A percentile compares a stretch with the other conserved stretches of the same genome.
These are phyloP conservation scores for Penicillium carneum DNA, from an alignment of 2,329 filamentous ascomycete species.

Conservation along the genomic window DNA sequence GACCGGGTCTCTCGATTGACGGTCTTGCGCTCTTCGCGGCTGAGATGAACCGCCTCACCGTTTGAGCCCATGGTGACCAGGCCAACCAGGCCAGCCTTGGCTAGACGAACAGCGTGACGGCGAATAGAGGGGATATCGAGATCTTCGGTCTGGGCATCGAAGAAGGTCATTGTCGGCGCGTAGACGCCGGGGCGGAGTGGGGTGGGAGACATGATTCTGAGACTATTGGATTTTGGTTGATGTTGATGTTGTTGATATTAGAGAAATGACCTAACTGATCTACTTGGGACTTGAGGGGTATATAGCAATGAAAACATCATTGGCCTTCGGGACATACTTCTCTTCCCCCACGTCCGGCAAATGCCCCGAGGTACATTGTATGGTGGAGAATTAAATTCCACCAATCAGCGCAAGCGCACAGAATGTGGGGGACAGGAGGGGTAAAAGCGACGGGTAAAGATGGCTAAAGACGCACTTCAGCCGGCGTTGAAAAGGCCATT, in stretches of 20 bases:
- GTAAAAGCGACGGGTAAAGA: background rate
- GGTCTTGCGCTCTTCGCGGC: constrained; percentile 75
- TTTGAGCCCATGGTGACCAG: constrained; percentile 90
- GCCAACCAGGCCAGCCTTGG: constrained; percentile 77
- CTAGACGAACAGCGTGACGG: constrained; percentile 79
- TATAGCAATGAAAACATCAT: constrained; percentile 10
- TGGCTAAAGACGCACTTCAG: constrained; percentile 6
- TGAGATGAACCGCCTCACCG: constrained; percentile 86
- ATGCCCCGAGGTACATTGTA: constrained; percentile 30
- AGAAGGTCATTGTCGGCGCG: constrained; percentile 89
- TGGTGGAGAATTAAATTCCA: constrained; percentile 34
- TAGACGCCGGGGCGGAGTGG: constrained; percentile 83
- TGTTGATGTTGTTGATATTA: background rate
- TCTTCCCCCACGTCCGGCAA: constrained; percentile 36
- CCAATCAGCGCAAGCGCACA: constrained; percentile 24
- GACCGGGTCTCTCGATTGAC: constrained; percentile 80
- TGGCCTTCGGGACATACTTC: background rate
- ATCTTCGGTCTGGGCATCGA: constrained; percentile 81
- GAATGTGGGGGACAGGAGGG: constrained; percentile 32
- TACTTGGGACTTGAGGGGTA: constrained; percentile 3
- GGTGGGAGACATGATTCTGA: constrained; percentile 50
- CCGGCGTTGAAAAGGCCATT: background rate
- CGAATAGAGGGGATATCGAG: constrained; percentile 81
- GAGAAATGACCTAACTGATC: too few relatives aligned
- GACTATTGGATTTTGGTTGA: too few relatives aligned